Evolutionary conservation across 345 rosid species (phyloP).

Genomic region (Gossypium sturtianum): DNA sequence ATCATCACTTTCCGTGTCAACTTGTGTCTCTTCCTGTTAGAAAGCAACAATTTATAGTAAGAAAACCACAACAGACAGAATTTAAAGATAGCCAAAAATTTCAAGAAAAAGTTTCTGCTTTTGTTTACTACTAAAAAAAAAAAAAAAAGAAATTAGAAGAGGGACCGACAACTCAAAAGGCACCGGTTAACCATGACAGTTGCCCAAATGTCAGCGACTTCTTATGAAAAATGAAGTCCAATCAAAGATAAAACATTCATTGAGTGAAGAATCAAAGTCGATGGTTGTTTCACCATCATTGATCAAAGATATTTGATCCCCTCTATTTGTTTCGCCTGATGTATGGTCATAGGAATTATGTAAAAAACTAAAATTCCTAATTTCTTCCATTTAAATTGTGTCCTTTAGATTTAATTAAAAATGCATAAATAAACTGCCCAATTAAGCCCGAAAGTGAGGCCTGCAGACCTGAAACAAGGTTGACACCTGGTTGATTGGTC

Average conservation of each 20-base stretch:
- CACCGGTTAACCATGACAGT: too few species aligned
- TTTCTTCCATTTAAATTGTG: background rate
- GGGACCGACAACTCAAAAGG: background rate
- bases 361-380: background rate
- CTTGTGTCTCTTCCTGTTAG: conserved; percentile 80
- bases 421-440: background rate
- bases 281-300: background rate
- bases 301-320: background rate
- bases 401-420: background rate
- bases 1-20: conserved; percentile 92
- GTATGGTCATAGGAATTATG: background rate
- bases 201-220: background rate
- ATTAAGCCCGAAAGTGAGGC: background rate
- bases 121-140: background rate
- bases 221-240: background rate
- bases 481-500: background rate
- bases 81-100: background rate
- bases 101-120: background rate
- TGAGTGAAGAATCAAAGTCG: background rate
- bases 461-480: background rate
- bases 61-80: conserved; percentile 1
- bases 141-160: background rate
- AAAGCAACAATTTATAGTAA: conserved; percentile 10
- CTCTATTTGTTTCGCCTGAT: background rate
- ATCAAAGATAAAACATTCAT: background rate